Base-by-base conservation (phyloP, 176 grass and related monocot genomes). In the Raddia guianensis region DNA sequence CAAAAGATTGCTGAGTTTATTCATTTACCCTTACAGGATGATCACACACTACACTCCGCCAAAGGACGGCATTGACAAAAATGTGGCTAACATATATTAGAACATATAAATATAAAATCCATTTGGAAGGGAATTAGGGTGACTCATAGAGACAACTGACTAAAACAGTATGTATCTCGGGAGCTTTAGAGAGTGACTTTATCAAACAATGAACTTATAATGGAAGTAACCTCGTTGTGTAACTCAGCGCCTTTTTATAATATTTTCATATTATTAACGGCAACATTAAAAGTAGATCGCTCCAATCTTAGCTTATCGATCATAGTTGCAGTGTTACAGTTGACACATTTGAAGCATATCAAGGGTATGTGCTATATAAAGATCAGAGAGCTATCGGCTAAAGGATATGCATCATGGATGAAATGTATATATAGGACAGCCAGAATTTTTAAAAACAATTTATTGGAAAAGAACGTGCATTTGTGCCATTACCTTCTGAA, bases 401-500 rank as follows among this genome's bases (percentile, higher is more conserved):
- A 62, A 53, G 18, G 73, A 44, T 73, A 64, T 35, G 21, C 42
- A 47, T 57, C 20, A 73, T 80, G 62, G 56, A 68, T 18, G 5
- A 68, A 37, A 64, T 46, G 9, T 72, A 50, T 9, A 63, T n/a
- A 76, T 32, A 62, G 12, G 53, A 60, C 62, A n/a, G 13, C 33
- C 13, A 63, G 9, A 73, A 66, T 66, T 63, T 9, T 14, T 11
- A 12, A 21, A 75, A 48, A 68, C 44, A 60, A 18, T 43, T 57
- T 4, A 73, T 2, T 74, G 52, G 52, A 7, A 81, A 50, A n/a
- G 16, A 74, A 49, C 20, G 8, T 2, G 9, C 18, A 79, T 19
- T 79, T 78, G 18, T 72, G 3, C 5, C 45, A 69, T 44, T 92
- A 97, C 94, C 94, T 97, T 94, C 77, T 84, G 68, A 69, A 97